Conservation (phyloP, 176 grass and related monocot species). For the Neostapfia colusana region DNA sequence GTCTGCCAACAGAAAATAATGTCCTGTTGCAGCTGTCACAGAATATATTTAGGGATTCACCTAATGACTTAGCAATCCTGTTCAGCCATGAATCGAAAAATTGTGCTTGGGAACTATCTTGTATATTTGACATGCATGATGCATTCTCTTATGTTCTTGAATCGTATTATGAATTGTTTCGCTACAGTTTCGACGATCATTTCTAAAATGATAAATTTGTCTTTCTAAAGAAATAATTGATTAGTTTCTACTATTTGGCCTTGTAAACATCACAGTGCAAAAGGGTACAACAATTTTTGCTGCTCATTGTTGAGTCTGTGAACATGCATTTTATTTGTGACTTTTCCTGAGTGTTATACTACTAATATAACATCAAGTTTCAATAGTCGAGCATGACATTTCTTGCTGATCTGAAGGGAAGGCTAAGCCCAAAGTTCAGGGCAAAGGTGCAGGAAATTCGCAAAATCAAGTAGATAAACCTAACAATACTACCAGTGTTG, state of each 20-base stretch:
- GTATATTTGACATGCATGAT: not conserved
- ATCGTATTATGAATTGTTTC: slow-evolving; percentile 6
- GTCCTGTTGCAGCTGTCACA: not conserved
- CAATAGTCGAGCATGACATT: slow-evolving; percentile 13
- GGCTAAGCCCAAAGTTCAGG: slow-evolving; percentile 45
- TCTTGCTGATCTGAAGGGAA: slow-evolving; percentile 54
- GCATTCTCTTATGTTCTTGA: not conserved
- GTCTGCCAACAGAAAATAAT: not conserved
- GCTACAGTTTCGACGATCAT: not conserved
- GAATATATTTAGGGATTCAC: not conserved
- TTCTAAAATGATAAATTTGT: slow-evolving; percentile 5
- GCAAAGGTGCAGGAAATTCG: slow-evolving; percentile 39
- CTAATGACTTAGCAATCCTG: not conserved
- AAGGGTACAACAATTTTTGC: not conserved
- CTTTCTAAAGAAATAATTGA: slow-evolving; percentile 10
- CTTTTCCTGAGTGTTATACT: slow-evolving; percentile 20
- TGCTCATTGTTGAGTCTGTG: slow-evolving; percentile 1
- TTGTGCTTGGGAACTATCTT: slow-evolving; percentile 8
- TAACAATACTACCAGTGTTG: slow-evolving; percentile 41
- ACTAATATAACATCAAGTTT: slow-evolving; percentile 25
- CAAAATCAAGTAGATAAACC: slow-evolving; percentile 47
- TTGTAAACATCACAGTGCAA: not conserved
- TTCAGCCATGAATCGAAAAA: slow-evolving; percentile 8
- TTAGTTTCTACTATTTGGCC: slow-evolving; percentile 15
- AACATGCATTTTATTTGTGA: slow-evolving; percentile 28